A percentile compares a stretch with the other conserved stretches of the same genome.
Conservation (phyloP, 2,329 filamentous ascomycete species). For the Remersonia thermophila region DNA sequence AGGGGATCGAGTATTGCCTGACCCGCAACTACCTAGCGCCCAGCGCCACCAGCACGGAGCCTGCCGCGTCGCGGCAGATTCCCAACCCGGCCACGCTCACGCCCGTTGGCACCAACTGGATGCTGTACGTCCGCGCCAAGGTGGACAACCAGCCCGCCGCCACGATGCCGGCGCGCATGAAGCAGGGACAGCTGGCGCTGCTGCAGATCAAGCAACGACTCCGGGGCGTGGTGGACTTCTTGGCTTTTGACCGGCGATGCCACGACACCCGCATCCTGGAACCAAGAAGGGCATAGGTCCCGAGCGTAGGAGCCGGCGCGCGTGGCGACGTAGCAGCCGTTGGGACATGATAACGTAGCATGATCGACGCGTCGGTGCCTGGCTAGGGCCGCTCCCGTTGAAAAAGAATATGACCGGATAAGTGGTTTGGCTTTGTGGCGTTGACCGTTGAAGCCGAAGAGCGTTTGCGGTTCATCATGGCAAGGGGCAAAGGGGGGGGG, state of each 20-base stretch:
- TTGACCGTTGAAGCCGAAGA: too few species aligned
- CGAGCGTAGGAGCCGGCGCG: too few species aligned
- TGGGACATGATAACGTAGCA: too few species aligned
- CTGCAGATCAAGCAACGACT: constrained; percentile 33
- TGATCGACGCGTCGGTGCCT: too few species aligned
- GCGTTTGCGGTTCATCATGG: too few species aligned
- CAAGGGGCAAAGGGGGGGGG: too few species aligned
- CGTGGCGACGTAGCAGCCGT: too few species aligned
- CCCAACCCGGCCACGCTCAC: constrained; percentile 32
- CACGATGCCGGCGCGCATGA: constrained; percentile 35
- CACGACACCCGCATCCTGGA: constrained; percentile 37
- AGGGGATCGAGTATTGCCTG: constrained; percentile 42
- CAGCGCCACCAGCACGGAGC: constrained; percentile 4
- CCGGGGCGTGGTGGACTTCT: constrained; percentile 40
- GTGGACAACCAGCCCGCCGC: constrained; percentile 36
- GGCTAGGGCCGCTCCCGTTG: too few species aligned
- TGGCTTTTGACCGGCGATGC: constrained; percentile 37
- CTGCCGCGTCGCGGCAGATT: constrained; percentile 21
- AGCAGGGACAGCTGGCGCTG: constrained; percentile 41
- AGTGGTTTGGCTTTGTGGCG: too few species aligned
- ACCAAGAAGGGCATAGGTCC: constrained; percentile 6
- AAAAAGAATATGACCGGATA: too few species aligned
- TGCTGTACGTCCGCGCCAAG: constrained; percentile 40
- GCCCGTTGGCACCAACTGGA: constrained; percentile 40
- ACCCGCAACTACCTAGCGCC: constrained; percentile 24